Evolutionary conservation across 108 stramenopile genomes (phyloP), one percentile per base, ranked within the genome.

Genomic region (Conticribra weissflogii): DNA sequence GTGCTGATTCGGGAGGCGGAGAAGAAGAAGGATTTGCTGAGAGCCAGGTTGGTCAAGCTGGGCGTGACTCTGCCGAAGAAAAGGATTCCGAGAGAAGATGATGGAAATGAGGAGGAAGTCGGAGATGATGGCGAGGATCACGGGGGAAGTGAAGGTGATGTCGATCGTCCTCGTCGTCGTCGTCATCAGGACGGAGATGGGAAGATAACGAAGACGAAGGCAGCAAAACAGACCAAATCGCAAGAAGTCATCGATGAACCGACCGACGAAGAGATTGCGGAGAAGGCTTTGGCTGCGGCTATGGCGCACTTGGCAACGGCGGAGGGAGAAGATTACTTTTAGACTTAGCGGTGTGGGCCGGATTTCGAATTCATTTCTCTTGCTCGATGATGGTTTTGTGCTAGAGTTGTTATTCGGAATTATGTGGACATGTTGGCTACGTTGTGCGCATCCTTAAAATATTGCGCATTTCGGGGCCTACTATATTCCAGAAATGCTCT

Each of bases 221-320:
- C 12, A 9, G 36, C 36, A 41, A 41, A 31, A 18, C 24, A 36
- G 17, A 17, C 4, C 3, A 61, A 50, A 55, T 18, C n/a, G 32
- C 19, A 32, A 34, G 52, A 9, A 15, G 23, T 29, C 3, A 30
- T 57, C 18, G 68, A 69, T 5, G 76, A 69, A 30, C 49, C 63
- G 33, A 69, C 57, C 24, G 63, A 65, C 46, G 32, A 34, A n/a
- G 76, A 77, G 31, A 55, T 77, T n/a, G 63, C 68, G 1, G 56
- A 65, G 63, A 59, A 65, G 49, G 76, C 68, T 45, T 33, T 77
- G 55, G 76, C 68, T 12, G 61, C 76, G 52, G 76, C 76, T 14
- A 77, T 47, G 57, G 60, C 51, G 5, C 72, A 73, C 1, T 59
- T 73, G 34, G 0, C 54, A 9, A 9, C 54, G 25, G 5, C 23